Base-by-base conservation (phyloP, 1,284 basidiomycete genomes). In the Marasmius tenuissimus region DNA sequence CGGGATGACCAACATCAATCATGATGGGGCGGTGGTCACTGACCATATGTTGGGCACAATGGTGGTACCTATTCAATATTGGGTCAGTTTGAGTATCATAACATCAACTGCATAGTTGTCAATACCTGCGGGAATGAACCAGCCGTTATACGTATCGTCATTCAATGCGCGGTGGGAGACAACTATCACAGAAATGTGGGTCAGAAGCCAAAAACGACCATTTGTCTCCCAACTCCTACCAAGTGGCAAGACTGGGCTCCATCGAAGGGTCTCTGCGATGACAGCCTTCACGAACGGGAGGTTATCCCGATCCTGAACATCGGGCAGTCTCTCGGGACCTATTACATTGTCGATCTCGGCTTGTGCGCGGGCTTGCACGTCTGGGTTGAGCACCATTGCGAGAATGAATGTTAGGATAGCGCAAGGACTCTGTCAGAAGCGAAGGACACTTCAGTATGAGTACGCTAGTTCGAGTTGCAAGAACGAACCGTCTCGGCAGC, bases 231-330 rank as follows among this genome's bases (percentile, higher is more conserved):
- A 6, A 42, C n/a, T 42, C 40, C 40, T n/a, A 20, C 57, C 22
- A n/a, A 48, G 18, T 4, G 57, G 57, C n/a, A 49, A 33, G 10
- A 37, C 27, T n/a, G 57, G 57, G n/a, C 37, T 18, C 57, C 57
- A 58, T 49, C 57, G 42, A 2, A 58, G 27, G 16, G 47, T 34
- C 33, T 58, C 57, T 37, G 42, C 33, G 20, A 58, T 8, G n/a
- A 58, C 49, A 6, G 57, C 57, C n/a, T 49, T 33, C 9, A 58
- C 37, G n/a, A 48, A 58, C 6, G 57, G 57, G n/a, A 58, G 33
- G 27, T 49, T 45, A 3, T 58, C 47, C 4, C 42, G n/a, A 35
- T 58, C 57, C 11, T n/a, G 9, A 20, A 58, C 47, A n/a, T 45
- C 42, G 14, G 57, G 57, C 3, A 58, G 22, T 16, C 57, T 10